Percentiles rank a stretch among this genome's conserved stretches.
Evolutionary conservation across 2,329 filamentous ascomycete species (phyloP).

Genomic region (Daldinia sp.): DNA sequence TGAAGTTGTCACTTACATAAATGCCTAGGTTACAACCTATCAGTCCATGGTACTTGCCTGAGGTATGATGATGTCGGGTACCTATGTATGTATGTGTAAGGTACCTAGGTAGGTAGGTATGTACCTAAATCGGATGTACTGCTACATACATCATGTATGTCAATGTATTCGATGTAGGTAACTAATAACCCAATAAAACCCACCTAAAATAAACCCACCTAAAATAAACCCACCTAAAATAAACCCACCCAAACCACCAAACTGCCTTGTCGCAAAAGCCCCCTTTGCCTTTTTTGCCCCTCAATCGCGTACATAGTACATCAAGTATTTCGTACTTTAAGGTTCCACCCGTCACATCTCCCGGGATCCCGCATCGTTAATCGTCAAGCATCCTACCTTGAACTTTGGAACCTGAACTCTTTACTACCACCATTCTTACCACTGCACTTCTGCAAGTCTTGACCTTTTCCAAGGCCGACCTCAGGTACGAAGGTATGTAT

Average conservation of each 20-base stretch:
- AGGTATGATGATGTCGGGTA: too few relatives aligned
- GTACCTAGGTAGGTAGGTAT: too few relatives aligned
- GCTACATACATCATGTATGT: too few relatives aligned
- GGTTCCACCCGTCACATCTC: slow-evolving; percentile 34
- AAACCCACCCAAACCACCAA: not conserved
- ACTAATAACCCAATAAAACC: too few relatives aligned
- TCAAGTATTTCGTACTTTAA: slow-evolving; percentile 28
- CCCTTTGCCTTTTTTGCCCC: slow-evolving; percentile 4
- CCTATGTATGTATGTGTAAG: too few relatives aligned
- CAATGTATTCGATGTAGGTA: too few relatives aligned
- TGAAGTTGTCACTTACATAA: too few relatives aligned
- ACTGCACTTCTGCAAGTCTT: not conserved
- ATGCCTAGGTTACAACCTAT: too few relatives aligned
- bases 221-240: slow-evolving; percentile 1
- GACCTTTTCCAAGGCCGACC: slow-evolving; percentile 5
- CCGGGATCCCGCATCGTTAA: slow-evolving; percentile 35
- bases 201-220: not conserved
- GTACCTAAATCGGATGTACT: too few relatives aligned
- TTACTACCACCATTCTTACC: slow-evolving; percentile 6
- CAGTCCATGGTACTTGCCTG: too few relatives aligned
- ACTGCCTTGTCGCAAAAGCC: slow-evolving; percentile 3
- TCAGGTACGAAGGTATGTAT: slow-evolving; percentile 28
- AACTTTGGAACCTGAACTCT: not conserved
- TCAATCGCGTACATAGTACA: slow-evolving; percentile 27
- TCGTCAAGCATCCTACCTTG: slow-evolving; percentile 19